A percentile compares a stretch with the other conserved stretches of the same genome.
phyloP scores from a whole-genome alignment of 2,329 filamentous ascomycete genomes.

The Penicillium sp. region DNA sequence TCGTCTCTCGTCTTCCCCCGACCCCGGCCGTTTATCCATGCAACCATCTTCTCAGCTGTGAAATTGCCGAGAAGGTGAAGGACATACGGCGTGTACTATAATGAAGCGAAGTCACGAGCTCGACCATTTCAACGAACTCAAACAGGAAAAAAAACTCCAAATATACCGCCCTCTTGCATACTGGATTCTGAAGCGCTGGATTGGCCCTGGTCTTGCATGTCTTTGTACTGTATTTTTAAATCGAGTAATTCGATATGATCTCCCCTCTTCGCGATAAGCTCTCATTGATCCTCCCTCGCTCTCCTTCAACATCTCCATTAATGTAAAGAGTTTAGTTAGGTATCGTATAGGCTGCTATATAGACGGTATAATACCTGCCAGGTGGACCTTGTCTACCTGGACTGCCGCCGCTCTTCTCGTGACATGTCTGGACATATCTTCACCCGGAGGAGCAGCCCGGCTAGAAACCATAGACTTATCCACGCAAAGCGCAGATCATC shows the following conservation, averaged over 20 bases:
- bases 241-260: slow-evolving; percentile 32
- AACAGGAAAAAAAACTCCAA: slow-evolving; percentile 23
- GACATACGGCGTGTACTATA: slow-evolving; percentile 34
- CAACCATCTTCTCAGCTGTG: slow-evolving; percentile 11
- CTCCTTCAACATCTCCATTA: no score
- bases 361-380: no score
- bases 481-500: no score
- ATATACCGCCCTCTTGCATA: slow-evolving; percentile 22
- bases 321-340: no score
- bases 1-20: slow-evolving; percentile 18
- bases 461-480: no score
- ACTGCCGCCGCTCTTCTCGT: slow-evolving; percentile 27
- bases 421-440: slow-evolving; percentile 32
- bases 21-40: slow-evolving; percentile 14
- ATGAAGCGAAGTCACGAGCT: slow-evolving; percentile 31
- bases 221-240: slow-evolving; percentile 36
- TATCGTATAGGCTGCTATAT: no score
- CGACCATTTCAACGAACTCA: slow-evolving; percentile 24
- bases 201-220: slow-evolving; percentile 34
- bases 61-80: slow-evolving; percentile 11
- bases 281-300: neutral
- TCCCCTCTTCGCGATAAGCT: slow-evolving; percentile 29
- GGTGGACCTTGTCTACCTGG: no score
- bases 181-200: slow-evolving; percentile 29
- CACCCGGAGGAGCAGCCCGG: slow-evolving; percentile 30